A percentile compares a stretch with the other conserved stretches of the same genome.
These are phyloP conservation scores for Phytopythium sindhum DNA, from an alignment of 352 stramenopile species.

Conservation along the genomic window DNA sequence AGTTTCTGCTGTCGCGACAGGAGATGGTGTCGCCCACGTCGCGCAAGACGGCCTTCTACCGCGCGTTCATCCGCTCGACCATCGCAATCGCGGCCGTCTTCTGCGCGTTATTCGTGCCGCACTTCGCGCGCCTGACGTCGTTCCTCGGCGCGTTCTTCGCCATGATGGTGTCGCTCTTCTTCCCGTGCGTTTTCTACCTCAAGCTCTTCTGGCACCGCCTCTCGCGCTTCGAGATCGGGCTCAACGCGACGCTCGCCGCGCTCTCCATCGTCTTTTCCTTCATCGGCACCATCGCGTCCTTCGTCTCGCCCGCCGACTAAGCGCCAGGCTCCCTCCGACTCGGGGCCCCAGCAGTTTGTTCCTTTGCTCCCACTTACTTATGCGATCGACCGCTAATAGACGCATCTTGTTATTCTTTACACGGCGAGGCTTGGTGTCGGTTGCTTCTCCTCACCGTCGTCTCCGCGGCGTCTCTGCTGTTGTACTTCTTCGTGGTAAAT, in stretches of 20 bases:
- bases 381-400: slow-evolving; percentile 2
- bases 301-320: slow-evolving; percentile 65
- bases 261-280: slow-evolving; percentile 70
- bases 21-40: slow-evolving; percentile 32
- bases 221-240: slow-evolving; percentile 38
- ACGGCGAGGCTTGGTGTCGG: neutral
- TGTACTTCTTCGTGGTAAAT: too few relatives aligned
- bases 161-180: slow-evolving; percentile 80
- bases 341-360: neutral
- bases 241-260: slow-evolving; percentile 53
- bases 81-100: slow-evolving; percentile 54
- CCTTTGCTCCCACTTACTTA: neutral
- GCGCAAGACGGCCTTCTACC: slow-evolving; percentile 41
- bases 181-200: slow-evolving; percentile 83
- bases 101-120: slow-evolving; percentile 69
- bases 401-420: slow-evolving; percentile 2
- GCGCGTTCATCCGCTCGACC: slow-evolving; percentile 57
- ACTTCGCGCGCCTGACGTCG: slow-evolving; percentile 82
- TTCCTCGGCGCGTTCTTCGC: slow-evolving; percentile 86
- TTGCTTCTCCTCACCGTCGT: neutral
- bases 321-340: neutral
- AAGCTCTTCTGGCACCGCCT: slow-evolving; percentile 70
- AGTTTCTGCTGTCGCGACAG: slow-evolving; percentile 54
- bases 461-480: neutral
- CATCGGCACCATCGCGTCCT: slow-evolving; percentile 75